Percentiles rank a stretch among this genome's conserved stretches.
Conservation (phyloP, 768 basidiomycete genomes). For the Tylopilus cervinicoccineus region DNA sequence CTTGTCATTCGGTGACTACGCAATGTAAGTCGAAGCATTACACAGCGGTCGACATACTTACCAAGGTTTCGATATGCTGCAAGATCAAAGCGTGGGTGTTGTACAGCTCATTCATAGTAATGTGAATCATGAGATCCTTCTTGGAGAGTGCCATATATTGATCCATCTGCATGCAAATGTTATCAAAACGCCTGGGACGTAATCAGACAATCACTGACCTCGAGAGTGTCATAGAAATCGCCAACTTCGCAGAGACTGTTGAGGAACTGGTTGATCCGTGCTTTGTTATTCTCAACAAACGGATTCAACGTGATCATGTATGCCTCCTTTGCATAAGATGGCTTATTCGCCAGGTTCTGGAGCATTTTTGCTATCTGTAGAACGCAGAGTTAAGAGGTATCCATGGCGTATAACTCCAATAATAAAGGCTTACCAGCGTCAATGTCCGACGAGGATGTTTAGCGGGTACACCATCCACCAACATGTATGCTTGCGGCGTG, state of each 20-base stretch:
- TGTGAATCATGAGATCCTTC: conserved; percentile 97
- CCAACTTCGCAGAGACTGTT: conserved; percentile 98
- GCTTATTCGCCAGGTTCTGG: conserved; percentile 98
- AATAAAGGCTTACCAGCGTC: conserved; percentile 61
- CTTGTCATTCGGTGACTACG: conserved; percentile 93
- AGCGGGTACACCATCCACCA: conserved; percentile 95
- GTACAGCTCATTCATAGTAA: conserved; percentile 97
- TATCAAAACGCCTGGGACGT: neutral
- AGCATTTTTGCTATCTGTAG: conserved; percentile 97
- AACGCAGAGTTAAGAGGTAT: conserved; percentile 4
- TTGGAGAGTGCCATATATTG: conserved; percentile 99
- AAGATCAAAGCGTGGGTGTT: conserved; percentile 95
- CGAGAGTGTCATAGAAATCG: conserved; percentile 97
- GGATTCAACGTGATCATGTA: conserved; percentile 99
- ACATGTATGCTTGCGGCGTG: conserved; percentile 99
- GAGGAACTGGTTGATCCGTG: conserved; percentile 94
- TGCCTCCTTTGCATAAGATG: conserved; percentile 93
- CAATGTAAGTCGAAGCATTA: conserved; percentile 1
- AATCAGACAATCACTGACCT: conserved; percentile 49
- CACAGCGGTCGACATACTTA: conserved; percentile 38
- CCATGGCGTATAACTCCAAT: neutral
- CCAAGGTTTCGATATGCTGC: conserved; percentile 93
- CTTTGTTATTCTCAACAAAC: conserved; percentile 98
- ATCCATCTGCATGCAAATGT: conserved; percentile 71
- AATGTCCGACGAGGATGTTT: conserved; percentile 96